Base-by-base conservation (phyloP, 176 grass and related monocot genomes). In the Themeda triandra region DNA sequence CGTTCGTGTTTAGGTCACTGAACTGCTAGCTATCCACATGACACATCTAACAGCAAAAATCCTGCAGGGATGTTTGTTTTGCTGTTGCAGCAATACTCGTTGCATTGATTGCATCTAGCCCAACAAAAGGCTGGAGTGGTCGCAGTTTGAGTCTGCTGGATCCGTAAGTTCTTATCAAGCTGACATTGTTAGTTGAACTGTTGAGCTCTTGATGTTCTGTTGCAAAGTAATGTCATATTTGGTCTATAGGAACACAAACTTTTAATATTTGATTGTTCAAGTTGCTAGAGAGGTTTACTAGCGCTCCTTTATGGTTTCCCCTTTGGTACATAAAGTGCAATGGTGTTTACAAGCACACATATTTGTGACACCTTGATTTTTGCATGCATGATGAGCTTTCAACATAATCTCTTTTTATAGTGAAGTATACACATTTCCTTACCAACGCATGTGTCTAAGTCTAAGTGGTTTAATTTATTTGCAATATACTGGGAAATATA, bases 101-200 rank as follows among this genome's bases (percentile, higher is more conserved):
- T 23, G 96, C 93, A 72, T 77, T 99, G 88, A 92, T 99, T 70
- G 97, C 97, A 81, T 99, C 97, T 77, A 99, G 97, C 84, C 97
- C 97, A 83, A 99, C 97, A 78, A 99, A 96, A 91, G 97, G 97
- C 69, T 99, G 97, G 97, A 99, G 97, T 31, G 93, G 97, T 13
- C 97, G 97, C 79, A 99, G 97, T 86, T 92, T 99, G 88, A 99
- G 97, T 81, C 88, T 99, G 71, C 92, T 99, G 81, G 97, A 99
- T 48, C 97, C 97, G 97, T 99, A 96, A 94, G 91, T 87, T 68
- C 71, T 90, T 54, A 46, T 80, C 9, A 77, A 27, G 24, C 40
- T 15, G 13, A 25, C 12, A 77, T 18, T 59, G 21, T 7, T 62
- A 62, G 12, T 37, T 39, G 31, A 77, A 59, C 15, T 77, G 75